A percentile compares a stretch with the other conserved stretches of the same genome.
phyloP scores from a whole-genome alignment of 768 basidiomycete species.

The Suillus subalutaceus region DNA sequence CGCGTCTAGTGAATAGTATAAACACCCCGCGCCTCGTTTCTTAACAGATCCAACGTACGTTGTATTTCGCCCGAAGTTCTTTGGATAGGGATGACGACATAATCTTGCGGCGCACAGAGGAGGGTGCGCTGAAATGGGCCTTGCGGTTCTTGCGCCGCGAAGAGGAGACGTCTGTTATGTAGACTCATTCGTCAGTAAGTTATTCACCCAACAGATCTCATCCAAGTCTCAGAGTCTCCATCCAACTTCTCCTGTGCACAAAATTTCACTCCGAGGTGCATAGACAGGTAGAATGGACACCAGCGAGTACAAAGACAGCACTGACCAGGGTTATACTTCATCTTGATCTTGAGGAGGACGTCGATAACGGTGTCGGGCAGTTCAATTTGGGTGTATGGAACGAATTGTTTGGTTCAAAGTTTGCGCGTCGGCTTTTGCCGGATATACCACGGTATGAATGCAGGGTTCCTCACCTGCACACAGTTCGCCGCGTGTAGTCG shows the following conservation, averaged over 20 bases:
- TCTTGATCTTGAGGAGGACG: slow-evolving; percentile 70
- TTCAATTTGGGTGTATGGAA: slow-evolving; percentile 23
- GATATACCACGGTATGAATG: not conserved
- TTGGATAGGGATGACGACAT: slow-evolving; percentile 97
- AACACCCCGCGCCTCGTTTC: not conserved
- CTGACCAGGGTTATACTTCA: slow-evolving; percentile 87
- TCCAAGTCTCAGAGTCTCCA: slow-evolving; percentile 45
- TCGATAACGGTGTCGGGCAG: slow-evolving; percentile 51
- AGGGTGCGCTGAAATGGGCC: slow-evolving; percentile 96
- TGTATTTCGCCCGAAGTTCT: slow-evolving; percentile 91
- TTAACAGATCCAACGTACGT: slow-evolving; percentile 53
- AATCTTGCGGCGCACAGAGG: slow-evolving; percentile 93
- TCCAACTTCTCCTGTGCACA: slow-evolving; percentile 53
- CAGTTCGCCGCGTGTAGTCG: slow-evolving; percentile 22
- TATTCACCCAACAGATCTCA: slow-evolving; percentile 35
- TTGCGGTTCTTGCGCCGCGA: slow-evolving; percentile 98
- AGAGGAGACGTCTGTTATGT: slow-evolving; percentile 74
- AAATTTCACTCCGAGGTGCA: slow-evolving; percentile 29
- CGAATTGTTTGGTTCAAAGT: slow-evolving; percentile 41
- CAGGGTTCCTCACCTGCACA: not conserved
- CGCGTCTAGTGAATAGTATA: slow-evolving; percentile 57
- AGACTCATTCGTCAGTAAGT: slow-evolving; percentile 35
- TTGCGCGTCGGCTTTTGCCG: slow-evolving; percentile 30
- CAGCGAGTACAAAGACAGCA: slow-evolving; percentile 31
- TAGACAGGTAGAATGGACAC: slow-evolving; percentile 21